Evolutionary conservation across 352 stramenopile species (phyloP), one percentile per base, ranked within the genome.

Genomic region (Plasmopara halstedii): DNA sequence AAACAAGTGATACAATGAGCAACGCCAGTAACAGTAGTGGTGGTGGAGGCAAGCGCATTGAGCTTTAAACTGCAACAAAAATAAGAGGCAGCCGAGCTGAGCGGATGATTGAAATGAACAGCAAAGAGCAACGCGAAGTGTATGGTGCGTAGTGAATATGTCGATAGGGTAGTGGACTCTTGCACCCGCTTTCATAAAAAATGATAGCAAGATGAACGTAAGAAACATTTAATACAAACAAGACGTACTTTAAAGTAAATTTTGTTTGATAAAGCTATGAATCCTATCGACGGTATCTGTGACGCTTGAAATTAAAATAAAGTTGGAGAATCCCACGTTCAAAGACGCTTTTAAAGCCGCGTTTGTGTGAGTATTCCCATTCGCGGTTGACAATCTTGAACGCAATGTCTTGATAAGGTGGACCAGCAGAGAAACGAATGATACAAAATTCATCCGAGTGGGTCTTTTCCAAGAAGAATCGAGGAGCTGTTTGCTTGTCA

Each of bases 361-460:
- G 82, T 62, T 99, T 99, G 40, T 92, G 78, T 44, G 89, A 97
- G 56, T 91, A 88, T 63, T 99, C 96, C 97, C 97, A 99, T 74
- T 99, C 94, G 20, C 88, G 78, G 76, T 99, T 99, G 50, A 99
- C 94, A 53, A 99, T 98, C 77, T 99, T 98, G 72, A 99, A 99
- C 0, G 96, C 97, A 51, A 99, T 88, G 67, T 99, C 97, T 63
- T 99, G 90, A 73, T 99, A 99, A 0, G 97, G 96, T 21, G 97
- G 92, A 0, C 96, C 96, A 11, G 95, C 96, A 25, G 83, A 88
- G 68, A 99, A 99, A 39, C 96, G 88, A 20, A 99, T 90, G 64
- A 99, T 98, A 67, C 91, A 98, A 64, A 99, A 99, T 20, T 98
- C 83, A 36, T 71, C 55, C 25, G 90, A 83, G 53, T 95, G 93